Percentiles rank a stretch among this genome's conserved stretches.
These are phyloP conservation scores for Colletotrichum sidae DNA, from an alignment of 2,329 filamentous ascomycete genomes.

Conservation along the genomic window DNA sequence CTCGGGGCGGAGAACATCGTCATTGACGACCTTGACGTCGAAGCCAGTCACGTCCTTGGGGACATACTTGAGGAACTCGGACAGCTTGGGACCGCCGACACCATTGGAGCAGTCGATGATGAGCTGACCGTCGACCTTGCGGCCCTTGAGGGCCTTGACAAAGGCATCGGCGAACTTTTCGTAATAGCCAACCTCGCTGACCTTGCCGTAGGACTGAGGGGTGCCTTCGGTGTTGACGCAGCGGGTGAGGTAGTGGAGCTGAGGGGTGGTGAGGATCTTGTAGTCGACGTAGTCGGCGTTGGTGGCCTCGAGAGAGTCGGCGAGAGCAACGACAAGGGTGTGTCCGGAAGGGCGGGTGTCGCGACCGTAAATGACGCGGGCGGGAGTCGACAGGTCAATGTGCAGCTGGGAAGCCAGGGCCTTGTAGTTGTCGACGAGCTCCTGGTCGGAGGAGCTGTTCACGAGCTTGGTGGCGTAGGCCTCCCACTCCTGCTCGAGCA, in stretches of 20 bases:
- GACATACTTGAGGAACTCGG: slow-evolving; percentile 86
- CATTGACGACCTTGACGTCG: slow-evolving; percentile 89
- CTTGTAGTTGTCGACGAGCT: slow-evolving; percentile 81
- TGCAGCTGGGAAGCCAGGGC: slow-evolving; percentile 80
- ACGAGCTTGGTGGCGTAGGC: slow-evolving; percentile 87
- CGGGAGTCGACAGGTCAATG: slow-evolving; percentile 76
- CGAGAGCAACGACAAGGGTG: slow-evolving; percentile 81
- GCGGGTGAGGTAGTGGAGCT: slow-evolving; percentile 95
- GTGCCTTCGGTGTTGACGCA: slow-evolving; percentile 94
- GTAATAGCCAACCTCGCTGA: slow-evolving; percentile 94
- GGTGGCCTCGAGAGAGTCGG: slow-evolving; percentile 82
- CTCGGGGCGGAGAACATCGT: slow-evolving; percentile 91
- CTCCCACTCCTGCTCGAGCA: slow-evolving; percentile 98
- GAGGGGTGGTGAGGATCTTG: slow-evolving; percentile 95
- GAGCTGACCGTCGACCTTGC: slow-evolving; percentile 78
- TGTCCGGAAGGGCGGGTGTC: slow-evolving; percentile 95
- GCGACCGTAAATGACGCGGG: slow-evolving; percentile 87
- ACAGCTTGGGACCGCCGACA: slow-evolving; percentile 91
- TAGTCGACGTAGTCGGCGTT: slow-evolving; percentile 83
- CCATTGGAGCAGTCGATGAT: slow-evolving; percentile 97
- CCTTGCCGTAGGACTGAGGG: slow-evolving; percentile 86
- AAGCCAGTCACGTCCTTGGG: slow-evolving; percentile 76
- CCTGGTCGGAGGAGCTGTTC: slow-evolving; percentile 82
- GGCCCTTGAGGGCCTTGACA: slow-evolving; percentile 81
- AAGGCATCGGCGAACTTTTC: slow-evolving; percentile 90